Conservation (phyloP, 306 rosid species). For the Rosa multiflora region DNA sequence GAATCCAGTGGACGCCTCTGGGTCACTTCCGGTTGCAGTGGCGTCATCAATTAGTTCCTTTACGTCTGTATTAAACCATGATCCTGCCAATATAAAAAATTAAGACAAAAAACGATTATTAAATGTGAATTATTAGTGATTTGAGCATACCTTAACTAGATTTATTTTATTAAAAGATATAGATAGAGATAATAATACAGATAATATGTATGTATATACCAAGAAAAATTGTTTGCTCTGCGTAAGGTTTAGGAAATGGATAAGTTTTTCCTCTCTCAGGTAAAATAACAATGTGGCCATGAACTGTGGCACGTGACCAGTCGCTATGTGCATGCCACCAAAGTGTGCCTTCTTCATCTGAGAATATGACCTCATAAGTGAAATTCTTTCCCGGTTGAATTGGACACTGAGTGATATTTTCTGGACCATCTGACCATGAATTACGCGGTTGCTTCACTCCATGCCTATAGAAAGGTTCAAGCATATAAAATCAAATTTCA, state of each 20-base stretch:
- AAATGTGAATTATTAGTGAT: not conserved
- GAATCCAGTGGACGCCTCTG: not conserved
- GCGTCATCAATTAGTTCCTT: constrained; percentile 12
- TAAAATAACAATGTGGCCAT: constrained; percentile 20
- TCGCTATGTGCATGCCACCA: constrained; percentile 29
- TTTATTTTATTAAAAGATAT: too few relatives aligned
- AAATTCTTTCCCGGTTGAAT: constrained; percentile 12
- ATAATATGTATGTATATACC: not conserved
- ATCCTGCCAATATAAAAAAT: not conserved
- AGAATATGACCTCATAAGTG: constrained; percentile 21
- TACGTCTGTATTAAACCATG: constrained; percentile 12
- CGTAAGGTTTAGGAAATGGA: constrained; percentile 14
- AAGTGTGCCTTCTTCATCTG: not conserved
- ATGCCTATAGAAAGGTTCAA: constrained; percentile 7
- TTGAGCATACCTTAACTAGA: not conserved
- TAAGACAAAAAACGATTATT: not conserved
- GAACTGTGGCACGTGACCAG: constrained; percentile 27
- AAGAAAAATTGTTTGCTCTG: not conserved
- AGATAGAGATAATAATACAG: too few relatives aligned
- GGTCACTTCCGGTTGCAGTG: not conserved
- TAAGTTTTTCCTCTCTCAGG: not conserved
- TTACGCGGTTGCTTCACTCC: constrained; percentile 28
- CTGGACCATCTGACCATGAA: constrained; percentile 11
- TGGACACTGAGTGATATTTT: constrained; percentile 23
- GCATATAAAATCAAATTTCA: not conserved